Conservation (phyloP, 345 rosid species). For the Linum lewisii region DNA sequence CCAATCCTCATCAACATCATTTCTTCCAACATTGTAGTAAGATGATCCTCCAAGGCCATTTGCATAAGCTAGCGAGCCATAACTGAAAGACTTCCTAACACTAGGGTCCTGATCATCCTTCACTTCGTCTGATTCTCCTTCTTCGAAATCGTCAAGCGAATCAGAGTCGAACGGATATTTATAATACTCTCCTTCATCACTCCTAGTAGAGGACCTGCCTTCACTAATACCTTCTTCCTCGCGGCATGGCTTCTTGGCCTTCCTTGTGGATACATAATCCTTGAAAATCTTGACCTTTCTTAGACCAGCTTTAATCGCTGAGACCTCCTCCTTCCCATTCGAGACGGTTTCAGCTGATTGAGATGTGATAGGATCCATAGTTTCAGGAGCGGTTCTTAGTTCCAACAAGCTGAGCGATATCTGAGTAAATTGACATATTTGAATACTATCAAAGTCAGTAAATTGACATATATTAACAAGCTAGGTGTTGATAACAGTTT, state of each 20-base stretch:
- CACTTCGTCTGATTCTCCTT: slow-evolving; percentile 68
- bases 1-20: slow-evolving; percentile 61
- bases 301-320: slow-evolving; percentile 82
- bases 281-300: slow-evolving; percentile 79
- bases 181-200: slow-evolving; percentile 56
- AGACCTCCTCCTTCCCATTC: slow-evolving; percentile 60
- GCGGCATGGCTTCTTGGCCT: slow-evolving; percentile 53
- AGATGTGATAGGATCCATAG: slow-evolving; percentile 38
- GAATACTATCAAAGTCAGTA: not conserved
- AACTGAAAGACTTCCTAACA: slow-evolving; percentile 58
- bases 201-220: slow-evolving; percentile 56
- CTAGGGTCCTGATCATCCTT: slow-evolving; percentile 39
- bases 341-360: slow-evolving; percentile 37
- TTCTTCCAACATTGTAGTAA: slow-evolving; percentile 35
- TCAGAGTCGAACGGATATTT: slow-evolving; percentile 75
- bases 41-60: slow-evolving; percentile 67
- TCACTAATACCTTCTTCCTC: slow-evolving; percentile 56
- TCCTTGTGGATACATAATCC: slow-evolving; percentile 52
- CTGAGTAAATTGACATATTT: slow-evolving; percentile 23
- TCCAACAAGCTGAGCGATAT: slow-evolving; percentile 64
- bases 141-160: slow-evolving; percentile 70
- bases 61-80: slow-evolving; percentile 72
- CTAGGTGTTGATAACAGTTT: slow-evolving; percentile 3
- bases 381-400: slow-evolving; percentile 55
- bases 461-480: not conserved